Conservation (phyloP, 148 eudicot genomes). For the Cornus suecica region DNA sequence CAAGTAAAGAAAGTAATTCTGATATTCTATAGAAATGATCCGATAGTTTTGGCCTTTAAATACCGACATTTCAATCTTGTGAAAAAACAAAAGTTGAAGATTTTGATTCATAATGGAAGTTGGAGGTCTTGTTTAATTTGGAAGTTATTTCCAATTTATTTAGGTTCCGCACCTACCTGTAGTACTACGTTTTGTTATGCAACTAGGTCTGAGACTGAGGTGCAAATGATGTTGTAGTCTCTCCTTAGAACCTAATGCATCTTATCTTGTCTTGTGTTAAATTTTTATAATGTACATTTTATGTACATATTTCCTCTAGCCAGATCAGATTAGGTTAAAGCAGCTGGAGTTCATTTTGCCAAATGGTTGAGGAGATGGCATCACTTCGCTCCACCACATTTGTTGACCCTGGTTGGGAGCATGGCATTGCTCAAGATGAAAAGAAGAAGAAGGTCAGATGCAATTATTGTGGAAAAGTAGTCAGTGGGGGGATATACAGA, state of each 20-base stretch:
- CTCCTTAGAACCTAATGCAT: not conserved
- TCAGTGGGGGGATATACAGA: slow-evolving; percentile 94
- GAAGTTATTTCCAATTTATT: not conserved
- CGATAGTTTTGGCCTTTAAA: not conserved
- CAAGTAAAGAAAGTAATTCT: not conserved
- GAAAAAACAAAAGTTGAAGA: not conserved
- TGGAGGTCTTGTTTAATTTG: not conserved
- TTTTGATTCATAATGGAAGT: not conserved
- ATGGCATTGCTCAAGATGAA: slow-evolving; percentile 88
- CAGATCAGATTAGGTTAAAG: slow-evolving; percentile 4
- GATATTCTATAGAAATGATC: not conserved
- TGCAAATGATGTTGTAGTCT: not conserved
- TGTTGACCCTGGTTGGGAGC: slow-evolving; percentile 98
- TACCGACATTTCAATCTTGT: not conserved
- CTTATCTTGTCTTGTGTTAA: not conserved
- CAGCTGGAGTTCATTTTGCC: not conserved
- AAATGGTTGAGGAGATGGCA: slow-evolving; percentile 59
- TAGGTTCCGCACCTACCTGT: not conserved
- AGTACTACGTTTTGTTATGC: not conserved
- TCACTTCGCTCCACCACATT: slow-evolving; percentile 67
- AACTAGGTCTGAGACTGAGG: not conserved
- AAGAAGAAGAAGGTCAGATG: slow-evolving; percentile 92
- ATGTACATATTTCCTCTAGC: not conserved
- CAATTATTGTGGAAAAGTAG: slow-evolving; percentile 93
- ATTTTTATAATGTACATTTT: not conserved